A percentile compares a stretch with the other conserved stretches of the same genome.
Conservation (phyloP, 441 rosid species). For the Erodium texanum region DNA sequence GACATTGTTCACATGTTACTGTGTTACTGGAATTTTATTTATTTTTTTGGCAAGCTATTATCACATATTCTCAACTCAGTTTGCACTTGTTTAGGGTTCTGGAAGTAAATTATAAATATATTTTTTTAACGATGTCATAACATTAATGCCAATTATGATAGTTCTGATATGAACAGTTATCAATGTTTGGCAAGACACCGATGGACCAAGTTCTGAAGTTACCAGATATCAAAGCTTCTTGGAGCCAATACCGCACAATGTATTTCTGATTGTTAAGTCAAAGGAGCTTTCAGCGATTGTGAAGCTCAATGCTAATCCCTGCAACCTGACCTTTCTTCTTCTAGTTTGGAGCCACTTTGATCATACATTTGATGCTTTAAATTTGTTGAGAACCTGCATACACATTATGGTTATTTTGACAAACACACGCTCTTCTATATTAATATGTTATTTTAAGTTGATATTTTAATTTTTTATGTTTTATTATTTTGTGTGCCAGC, state of each 20-base stretch:
- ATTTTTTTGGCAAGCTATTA: neutral
- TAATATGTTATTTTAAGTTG: conserved; percentile 7
- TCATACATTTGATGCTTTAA: conserved; percentile 20
- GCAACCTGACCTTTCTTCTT: conserved; percentile 22
- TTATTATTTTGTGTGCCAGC: neutral
- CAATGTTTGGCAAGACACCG: conserved; percentile 17
- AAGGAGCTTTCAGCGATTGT: conserved; percentile 18
- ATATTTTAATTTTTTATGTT: conserved; percentile 9
- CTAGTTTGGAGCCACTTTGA: conserved; percentile 18
- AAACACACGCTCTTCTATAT: conserved; percentile 10
- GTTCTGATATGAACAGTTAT: neutral
- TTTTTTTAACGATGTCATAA: neutral
- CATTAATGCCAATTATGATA: conserved; percentile 8
- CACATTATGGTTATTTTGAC: conserved; percentile 19
- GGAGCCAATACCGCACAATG: conserved; percentile 8
- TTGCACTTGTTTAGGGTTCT: neutral
- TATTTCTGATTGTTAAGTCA: conserved; percentile 10
- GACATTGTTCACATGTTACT: neutral
- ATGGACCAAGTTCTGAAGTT: conserved; percentile 25
- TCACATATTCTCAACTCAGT: neutral
- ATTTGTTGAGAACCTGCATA: conserved; percentile 24
- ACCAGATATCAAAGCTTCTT: conserved; percentile 14
- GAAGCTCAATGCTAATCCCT: conserved; percentile 21
- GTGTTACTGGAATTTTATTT: neutral
- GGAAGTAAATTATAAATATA: neutral